Conservation (phyloP, 768 basidiomycete genomes). For the Steccherinum ochraceum region DNA sequence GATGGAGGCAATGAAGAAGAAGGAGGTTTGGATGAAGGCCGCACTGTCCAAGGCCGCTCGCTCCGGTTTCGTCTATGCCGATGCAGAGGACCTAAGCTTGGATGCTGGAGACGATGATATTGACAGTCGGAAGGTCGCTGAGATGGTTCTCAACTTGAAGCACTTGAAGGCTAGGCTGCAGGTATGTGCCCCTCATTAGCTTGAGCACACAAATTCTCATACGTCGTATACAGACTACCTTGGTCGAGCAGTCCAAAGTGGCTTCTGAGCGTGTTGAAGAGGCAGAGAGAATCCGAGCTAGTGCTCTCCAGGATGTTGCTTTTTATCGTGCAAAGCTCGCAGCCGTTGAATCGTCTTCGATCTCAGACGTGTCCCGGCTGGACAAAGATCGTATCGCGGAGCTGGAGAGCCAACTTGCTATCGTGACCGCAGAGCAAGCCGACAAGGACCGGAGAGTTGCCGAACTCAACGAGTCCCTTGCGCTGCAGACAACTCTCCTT, state of each 20-base stretch:
- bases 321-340: slow-evolving; percentile 94
- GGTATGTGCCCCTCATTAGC: slow-evolving; percentile 39
- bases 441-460: slow-evolving; percentile 63
- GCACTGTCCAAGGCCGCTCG: slow-evolving; percentile 70
- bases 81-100: slow-evolving; percentile 39
- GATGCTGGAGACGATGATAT: slow-evolving; percentile 33
- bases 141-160: slow-evolving; percentile 79
- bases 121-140: slow-evolving; percentile 49
- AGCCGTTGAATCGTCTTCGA: slow-evolving; percentile 69
- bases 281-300: slow-evolving; percentile 68
- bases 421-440: slow-evolving; percentile 55
- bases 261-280: slow-evolving; percentile 75
- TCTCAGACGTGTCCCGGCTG: slow-evolving; percentile 57
- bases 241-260: slow-evolving; percentile 69
- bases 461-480: slow-evolving; percentile 68
- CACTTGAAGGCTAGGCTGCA: slow-evolving; percentile 82
- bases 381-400: slow-evolving; percentile 75
- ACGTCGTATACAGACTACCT: slow-evolving; percentile 44
- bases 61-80: slow-evolving; percentile 67
- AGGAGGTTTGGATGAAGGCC: slow-evolving; percentile 82
- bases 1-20: slow-evolving; percentile 66
- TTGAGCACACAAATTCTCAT: neutral
- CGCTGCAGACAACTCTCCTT: slow-evolving; percentile 68
- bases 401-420: slow-evolving; percentile 65
- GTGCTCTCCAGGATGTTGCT: slow-evolving; percentile 88